Conservation (phyloP, 106 monocot genomes). For the Agapanthus africanus region DNA sequence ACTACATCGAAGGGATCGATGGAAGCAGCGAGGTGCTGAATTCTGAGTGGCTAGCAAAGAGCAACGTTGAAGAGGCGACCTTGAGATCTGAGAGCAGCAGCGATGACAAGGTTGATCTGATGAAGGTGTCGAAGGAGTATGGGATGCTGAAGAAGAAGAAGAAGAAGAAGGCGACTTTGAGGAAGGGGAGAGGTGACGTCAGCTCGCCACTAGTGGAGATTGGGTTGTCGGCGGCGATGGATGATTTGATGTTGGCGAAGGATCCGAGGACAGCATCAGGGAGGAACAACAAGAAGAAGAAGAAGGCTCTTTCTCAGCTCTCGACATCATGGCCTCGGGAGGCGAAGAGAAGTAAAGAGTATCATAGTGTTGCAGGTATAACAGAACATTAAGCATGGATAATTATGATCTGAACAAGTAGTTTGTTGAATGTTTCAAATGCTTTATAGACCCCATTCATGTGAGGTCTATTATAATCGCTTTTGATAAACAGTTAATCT, state of each 20-base stretch:
- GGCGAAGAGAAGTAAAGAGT: constrained; percentile 37
- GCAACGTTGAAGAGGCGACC: constrained; percentile 27
- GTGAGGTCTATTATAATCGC: no score
- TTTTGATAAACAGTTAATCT: no score
- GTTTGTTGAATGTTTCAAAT: no score
- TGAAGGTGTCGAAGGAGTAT: constrained; percentile 66
- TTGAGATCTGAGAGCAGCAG: constrained; percentile 15
- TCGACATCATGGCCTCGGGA: constrained; percentile 76
- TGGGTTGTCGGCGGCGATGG: constrained; percentile 16
- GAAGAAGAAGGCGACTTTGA: background rate
- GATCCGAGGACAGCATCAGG: constrained; percentile 34
- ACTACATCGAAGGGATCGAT: constrained; percentile 82
- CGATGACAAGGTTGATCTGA: constrained; percentile 29
- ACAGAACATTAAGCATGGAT: no score
- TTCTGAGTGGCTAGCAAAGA: constrained; percentile 22
- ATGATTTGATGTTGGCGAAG: constrained; percentile 49
- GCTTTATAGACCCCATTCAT: no score
- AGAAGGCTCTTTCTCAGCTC: constrained; percentile 27
- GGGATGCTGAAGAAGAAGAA: constrained; percentile 66
- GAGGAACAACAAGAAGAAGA: constrained; percentile 32
- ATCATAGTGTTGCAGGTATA: constrained; percentile 45
- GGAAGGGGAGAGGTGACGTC: constrained; percentile 21
- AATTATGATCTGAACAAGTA: no score
- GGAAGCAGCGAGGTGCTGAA: constrained; percentile 51
- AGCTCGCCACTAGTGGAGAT: constrained; percentile 18